Percentiles rank a stretch among this genome's conserved stretches.
Evolutionary conservation across 768 basidiomycete genomes (phyloP).

Genomic region (Hirschioporus abietinus): DNA sequence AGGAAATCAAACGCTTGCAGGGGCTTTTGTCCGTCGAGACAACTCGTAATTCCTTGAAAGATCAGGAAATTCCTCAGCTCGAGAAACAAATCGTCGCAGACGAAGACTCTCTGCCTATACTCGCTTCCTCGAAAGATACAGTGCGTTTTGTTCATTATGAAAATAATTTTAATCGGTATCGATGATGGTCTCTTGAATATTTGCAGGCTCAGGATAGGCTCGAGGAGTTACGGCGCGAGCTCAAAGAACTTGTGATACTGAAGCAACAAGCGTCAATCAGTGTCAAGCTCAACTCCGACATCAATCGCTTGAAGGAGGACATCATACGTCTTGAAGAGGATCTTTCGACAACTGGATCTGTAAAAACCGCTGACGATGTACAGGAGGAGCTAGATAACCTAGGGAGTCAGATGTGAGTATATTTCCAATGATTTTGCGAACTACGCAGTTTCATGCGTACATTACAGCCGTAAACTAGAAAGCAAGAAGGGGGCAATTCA

Average conservation of each 20-base stretch:
- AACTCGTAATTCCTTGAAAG: conserved; percentile 47
- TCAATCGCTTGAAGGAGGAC: conserved; percentile 55
- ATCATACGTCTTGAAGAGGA: conserved; percentile 60
- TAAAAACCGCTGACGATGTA: conserved; percentile 81
- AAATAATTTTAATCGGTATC: neutral
- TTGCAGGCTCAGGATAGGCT: conserved; percentile 48
- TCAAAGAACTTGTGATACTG: conserved; percentile 54
- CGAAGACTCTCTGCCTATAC: conserved; percentile 48
- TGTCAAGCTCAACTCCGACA: conserved; percentile 52
- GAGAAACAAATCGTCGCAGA: conserved; percentile 56
- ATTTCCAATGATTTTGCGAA: neutral
- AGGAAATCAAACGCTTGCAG: conserved; percentile 51
- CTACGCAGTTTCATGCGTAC: conserved; percentile 5
- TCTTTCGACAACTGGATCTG: conserved; percentile 65
- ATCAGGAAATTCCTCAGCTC: conserved; percentile 59
- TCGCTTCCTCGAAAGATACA: conserved; percentile 54
- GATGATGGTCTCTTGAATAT: neutral
- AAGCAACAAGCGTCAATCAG: conserved; percentile 59
- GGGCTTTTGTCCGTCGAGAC: conserved; percentile 52
- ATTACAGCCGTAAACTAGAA: conserved; percentile 55
- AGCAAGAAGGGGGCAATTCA: conserved; percentile 53
- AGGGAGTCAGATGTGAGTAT: conserved; percentile 57
- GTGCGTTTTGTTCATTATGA: conserved; percentile 29
- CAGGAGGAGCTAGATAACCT: conserved; percentile 69
- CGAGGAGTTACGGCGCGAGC: conserved; percentile 47